Evolutionary conservation across 2,329 filamentous ascomycete genomes (phyloP).

Genomic region (Sclerotinia glacialis): DNA sequence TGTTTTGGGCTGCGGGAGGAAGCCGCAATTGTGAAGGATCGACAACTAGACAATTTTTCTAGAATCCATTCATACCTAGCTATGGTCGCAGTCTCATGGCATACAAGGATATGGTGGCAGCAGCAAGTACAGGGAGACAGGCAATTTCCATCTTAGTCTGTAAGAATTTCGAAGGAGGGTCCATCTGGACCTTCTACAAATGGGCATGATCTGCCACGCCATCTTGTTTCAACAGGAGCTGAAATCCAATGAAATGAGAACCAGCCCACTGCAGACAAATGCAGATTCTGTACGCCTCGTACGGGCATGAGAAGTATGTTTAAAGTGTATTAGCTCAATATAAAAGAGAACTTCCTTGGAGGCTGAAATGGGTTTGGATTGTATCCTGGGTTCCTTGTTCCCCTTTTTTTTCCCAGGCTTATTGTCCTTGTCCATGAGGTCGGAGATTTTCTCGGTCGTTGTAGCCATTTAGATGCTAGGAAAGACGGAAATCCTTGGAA

Average conservation of each 20-base stretch:
- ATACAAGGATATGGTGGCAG: conserved; percentile 13
- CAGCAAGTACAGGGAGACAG: conserved; percentile 5
- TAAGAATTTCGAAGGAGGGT: conserved; percentile 14
- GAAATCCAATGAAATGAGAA: conserved; percentile 21
- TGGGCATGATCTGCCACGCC: conserved; percentile 17
- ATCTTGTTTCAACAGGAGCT: conserved; percentile 15
- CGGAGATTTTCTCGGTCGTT: conserved; percentile 20
- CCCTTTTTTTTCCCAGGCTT: background rate
- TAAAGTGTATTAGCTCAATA: background rate
- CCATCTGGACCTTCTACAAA: conserved; percentile 20
- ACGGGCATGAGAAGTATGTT: background rate
- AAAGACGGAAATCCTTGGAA: conserved; percentile 1
- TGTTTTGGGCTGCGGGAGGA: conserved; percentile 10
- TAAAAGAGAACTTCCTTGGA: background rate
- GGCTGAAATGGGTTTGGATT: conserved; percentile 12
- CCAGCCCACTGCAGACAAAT: background rate
- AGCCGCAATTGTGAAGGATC: conserved; percentile 20
- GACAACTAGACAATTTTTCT: conserved; percentile 16
- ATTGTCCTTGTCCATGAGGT: conserved; percentile 7
- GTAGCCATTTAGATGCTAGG: conserved; percentile 6
- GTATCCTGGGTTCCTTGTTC: conserved; percentile 3
- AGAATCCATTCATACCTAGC: conserved; percentile 11
- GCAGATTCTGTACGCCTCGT: conserved; percentile 9
- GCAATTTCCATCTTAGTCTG: conserved; percentile 8
- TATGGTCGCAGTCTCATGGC: conserved; percentile 15